Conservation (phyloP, 495 filamentous ascomycete genomes). For the Trichoderma gamsii region DNA sequence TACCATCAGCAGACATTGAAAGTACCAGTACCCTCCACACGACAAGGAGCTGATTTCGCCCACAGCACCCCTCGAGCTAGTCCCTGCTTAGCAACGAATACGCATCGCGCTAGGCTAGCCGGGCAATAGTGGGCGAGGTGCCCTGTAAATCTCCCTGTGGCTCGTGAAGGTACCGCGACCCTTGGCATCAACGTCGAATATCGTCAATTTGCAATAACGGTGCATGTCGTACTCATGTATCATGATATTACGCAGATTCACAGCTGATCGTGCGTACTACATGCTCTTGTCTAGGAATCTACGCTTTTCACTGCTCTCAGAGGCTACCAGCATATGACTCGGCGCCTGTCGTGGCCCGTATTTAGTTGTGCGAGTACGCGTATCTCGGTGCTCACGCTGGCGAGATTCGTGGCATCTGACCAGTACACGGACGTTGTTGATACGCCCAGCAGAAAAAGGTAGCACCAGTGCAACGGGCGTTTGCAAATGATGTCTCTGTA, state of each 20-base stretch:
- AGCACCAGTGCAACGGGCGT: not conserved
- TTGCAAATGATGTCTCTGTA: not conserved
- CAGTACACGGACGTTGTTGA: not conserved
- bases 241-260: not conserved
- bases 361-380: not conserved
- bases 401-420: slow-evolving; percentile 6
- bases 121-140: no score
- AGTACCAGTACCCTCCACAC: no score
- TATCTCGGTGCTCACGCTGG: not conserved
- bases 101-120: no score
- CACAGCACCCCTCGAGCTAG: no score
- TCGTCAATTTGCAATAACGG: no score
- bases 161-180: no score
- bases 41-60: no score
- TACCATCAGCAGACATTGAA: no score
- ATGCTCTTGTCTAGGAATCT: not conserved
- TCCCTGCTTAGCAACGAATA: no score
- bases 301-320: not conserved
- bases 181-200: no score
- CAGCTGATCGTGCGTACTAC: not conserved
- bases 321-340: not conserved
- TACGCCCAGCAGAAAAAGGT: not conserved
- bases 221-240: not conserved
- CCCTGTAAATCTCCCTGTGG: no score
- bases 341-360: slow-evolving; percentile 6